Evolutionary conservation across 1,284 basidiomycete genomes (phyloP).

Genomic region (Coniferiporia sulphurascens): DNA sequence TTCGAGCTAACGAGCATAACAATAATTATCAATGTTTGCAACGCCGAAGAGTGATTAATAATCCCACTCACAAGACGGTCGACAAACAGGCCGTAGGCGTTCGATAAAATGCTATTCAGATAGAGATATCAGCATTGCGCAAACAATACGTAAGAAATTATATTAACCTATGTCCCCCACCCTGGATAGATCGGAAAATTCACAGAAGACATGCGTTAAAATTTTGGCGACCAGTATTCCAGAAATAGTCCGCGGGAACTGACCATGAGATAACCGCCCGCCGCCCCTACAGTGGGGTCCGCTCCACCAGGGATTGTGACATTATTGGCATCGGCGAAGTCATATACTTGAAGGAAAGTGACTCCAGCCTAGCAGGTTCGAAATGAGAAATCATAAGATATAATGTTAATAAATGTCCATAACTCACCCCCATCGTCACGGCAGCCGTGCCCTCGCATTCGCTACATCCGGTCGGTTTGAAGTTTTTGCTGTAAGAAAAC

Average conservation of each 20-base stretch:
- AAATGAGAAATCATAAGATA: background rate
- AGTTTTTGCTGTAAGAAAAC: background rate
- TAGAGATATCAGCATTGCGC: constrained; percentile 23
- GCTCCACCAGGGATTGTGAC: constrained; percentile 29
- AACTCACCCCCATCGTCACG: background rate
- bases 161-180: constrained; percentile 28
- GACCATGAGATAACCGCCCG: constrained; percentile 27
- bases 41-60: constrained; percentile 22
- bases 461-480: background rate
- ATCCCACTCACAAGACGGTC: constrained; percentile 33
- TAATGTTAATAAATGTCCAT: background rate
- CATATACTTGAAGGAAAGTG: constrained; percentile 23
- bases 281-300: constrained; percentile 24
- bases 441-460: background rate
- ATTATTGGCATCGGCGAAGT: constrained; percentile 28
- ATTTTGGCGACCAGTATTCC: background rate
- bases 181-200: constrained; percentile 21
- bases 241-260: background rate
- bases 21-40: constrained; percentile 17
- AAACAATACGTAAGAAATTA: background rate
- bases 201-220: background rate
- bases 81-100: constrained; percentile 32
- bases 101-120: constrained; percentile 39
- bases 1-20: constrained; percentile 27
- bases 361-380: constrained; percentile 23